These are phyloP conservation scores for Chenopodium berlandieri DNA, from an alignment of 148 eudicot genomes.

Conservation along the genomic window DNA sequence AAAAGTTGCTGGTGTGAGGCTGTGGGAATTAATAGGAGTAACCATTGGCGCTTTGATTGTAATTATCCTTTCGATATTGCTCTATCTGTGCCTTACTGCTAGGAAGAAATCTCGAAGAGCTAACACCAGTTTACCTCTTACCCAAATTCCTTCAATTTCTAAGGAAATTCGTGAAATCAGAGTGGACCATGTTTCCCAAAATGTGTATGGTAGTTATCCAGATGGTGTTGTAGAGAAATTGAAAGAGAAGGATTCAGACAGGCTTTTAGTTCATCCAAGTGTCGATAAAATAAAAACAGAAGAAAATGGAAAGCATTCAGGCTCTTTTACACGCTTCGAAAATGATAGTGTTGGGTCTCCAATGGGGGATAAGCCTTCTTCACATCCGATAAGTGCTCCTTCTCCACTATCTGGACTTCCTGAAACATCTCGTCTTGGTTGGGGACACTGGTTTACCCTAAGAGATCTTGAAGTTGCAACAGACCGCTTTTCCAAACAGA, in stretches of 20 bases:
- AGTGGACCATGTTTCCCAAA: conserved; percentile 54
- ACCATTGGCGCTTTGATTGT: conserved; percentile 54
- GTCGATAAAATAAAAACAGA: conserved; percentile 41
- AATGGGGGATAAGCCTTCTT: conserved; percentile 39
- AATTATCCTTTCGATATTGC: conserved; percentile 49
- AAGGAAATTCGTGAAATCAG: conserved; percentile 67
- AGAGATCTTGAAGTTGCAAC: conserved; percentile 78
- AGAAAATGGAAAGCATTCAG: conserved; percentile 44
- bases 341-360: conserved; percentile 36
- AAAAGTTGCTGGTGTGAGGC: conserved; percentile 58
- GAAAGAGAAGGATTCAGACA: conserved; percentile 54
- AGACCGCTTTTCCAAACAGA: conserved; percentile 61
- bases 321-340: conserved; percentile 39
- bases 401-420: conserved; percentile 77
- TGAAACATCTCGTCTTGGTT: conserved; percentile 77
- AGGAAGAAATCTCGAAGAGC: conserved; percentile 50
- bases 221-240: conserved; percentile 39
- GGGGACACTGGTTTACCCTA: conserved; percentile 92
- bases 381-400: conserved; percentile 36
- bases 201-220: conserved; percentile 21
- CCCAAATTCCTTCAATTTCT: conserved; percentile 55
- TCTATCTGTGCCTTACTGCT: conserved; percentile 49
- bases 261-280: conserved; percentile 42
- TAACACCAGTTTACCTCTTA: conserved; percentile 43
- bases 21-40: conserved; percentile 70